Base-by-base conservation (phyloP, 176 grass and related monocot genomes). In the Rhynchospora tenuis region DNA sequence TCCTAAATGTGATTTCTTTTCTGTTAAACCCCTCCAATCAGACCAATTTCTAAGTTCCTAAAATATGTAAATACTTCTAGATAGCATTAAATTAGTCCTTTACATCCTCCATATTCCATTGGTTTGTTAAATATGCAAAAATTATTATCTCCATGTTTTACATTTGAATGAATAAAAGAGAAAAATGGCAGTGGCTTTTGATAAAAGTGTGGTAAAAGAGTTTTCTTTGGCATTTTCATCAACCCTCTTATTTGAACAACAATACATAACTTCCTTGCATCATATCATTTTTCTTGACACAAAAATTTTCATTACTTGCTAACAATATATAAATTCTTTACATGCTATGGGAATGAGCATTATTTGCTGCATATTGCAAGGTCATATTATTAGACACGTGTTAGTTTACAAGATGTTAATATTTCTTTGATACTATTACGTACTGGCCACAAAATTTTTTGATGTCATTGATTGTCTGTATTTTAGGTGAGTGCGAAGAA, bases 401-500 rank as follows among this genome's bases (percentile, higher is more conserved):
- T 20, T 45, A 45, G 9, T 45, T 70, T 70, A 45, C 38, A 44
- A 45, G 67, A 43, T 70, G 19, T 45, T 46, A 17, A 54, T 52
- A 11, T 75, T 54, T 73, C 7, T 20, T 13, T 24, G 46, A 48
- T 48, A 26, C 20, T 48, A 45, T 29, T 29, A 31, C 48, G 14
- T 51, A 52, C 19, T 50, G 70, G 10, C 44, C 45, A 24, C 8
- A 24, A 9, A 44, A 50, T 24, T 73, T 73, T 14, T 82, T 88
- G 38, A 31, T 79, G 8, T 81, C 14, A 66, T 20, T 23, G 16
- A 60, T 9, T 68, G 72, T 9, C 56, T 88, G 46, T 84, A 20
- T 85, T 85, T 73, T 88, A 97, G 95, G 95, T 97, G 77, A 85
- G 57, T 75, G 86, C 90, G 42, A 94, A 92, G 81, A 88, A 84